Base-by-base conservation (phyloP, 148 eudicot species). In the Camellia sinensis region DNA sequence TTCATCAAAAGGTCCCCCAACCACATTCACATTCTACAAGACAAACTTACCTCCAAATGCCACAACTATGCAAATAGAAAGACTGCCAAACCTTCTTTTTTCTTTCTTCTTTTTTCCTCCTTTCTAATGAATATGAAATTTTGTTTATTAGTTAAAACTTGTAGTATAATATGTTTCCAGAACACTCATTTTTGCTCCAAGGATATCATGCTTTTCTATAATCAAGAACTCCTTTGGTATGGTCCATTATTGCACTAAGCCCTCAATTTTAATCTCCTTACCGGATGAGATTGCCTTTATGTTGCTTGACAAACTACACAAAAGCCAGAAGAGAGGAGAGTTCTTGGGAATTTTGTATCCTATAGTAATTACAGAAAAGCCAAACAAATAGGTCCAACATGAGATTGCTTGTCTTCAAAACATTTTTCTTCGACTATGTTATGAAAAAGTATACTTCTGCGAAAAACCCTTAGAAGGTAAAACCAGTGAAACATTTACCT, bases 401-500 rank as follows among this genome's bases (percentile, higher is more conserved):
- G 64, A 73, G 64, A 73, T 53, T 74, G 65, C 19, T 74, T 40
- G 45, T 54, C 29, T 17, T 53, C 19, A 2, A 15, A 3, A 3
- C 5, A 18, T 21, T 44, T 62, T 45, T 29, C 41, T 57, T n/a
- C 0, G 8, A 10, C 15, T 7, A 63, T 3, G n/a, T 71, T 19
- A 37, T 15, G 37, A 18, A 48, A 45, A 71, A 7, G 4, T 2
- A 45, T 6, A 76, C 48, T 57, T 40, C 15, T 17, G 11, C 50
- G 18, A 74, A 59, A 74, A 44, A 5, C 81, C 78, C 78, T 67
- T 15, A 21, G 21, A 48, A 46, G 14, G 45, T 61, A 67, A 57
- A 71, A 79, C 60, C 40, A 8, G 44, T 19, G 18, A 12, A 79
- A 14, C 53, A 78, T 63, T 59, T 86, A 96, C 99, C 99, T 92